Evolutionary conservation across 2,329 filamentous ascomycete genomes (phyloP).

Genomic region (Thielaviopsis punctulata): DNA sequence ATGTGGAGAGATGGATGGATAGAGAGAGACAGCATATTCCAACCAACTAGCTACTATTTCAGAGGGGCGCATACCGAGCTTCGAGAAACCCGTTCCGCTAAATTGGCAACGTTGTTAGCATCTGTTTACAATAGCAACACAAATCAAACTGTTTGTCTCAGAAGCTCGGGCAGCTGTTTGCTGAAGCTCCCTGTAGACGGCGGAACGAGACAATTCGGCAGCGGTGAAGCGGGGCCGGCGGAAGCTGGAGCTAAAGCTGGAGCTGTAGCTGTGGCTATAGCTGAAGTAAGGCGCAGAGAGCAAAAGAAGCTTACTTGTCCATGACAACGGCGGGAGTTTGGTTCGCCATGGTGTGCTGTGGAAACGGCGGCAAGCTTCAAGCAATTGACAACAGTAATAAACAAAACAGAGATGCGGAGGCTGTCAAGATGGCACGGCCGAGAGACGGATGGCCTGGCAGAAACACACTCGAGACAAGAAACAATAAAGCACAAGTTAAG

Average conservation of each 20-base stretch:
- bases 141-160: neutral
- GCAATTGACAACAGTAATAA: neutral
- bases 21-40: neutral
- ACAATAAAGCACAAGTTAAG: neutral
- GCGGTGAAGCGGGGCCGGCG: slow-evolving; percentile 6
- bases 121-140: slow-evolving; percentile 20
- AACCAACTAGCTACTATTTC: slow-evolving; percentile 2
- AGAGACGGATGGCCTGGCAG: neutral
- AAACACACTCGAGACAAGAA: neutral
- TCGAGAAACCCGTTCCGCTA: slow-evolving; percentile 98
- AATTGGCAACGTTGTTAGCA: slow-evolving; percentile 15
- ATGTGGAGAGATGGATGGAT: too few species aligned
- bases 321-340: slow-evolving; percentile 99
- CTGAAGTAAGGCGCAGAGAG: neutral
- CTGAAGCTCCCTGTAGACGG: neutral
- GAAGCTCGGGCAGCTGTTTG: neutral
- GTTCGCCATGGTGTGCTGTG: slow-evolving; percentile 54
- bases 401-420: neutral
- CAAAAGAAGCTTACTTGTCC: slow-evolving; percentile 79
- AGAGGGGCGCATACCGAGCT: slow-evolving; percentile 55
- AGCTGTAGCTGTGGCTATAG: neutral
- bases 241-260: neutral
- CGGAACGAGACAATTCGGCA: neutral
- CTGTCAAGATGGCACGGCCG: neutral
- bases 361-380: slow-evolving; percentile 6